Evolutionary conservation across 2,329 filamentous ascomycete species (phyloP), one percentile per base, ranked within the genome.

Genomic region (Clonostachys solani): DNA sequence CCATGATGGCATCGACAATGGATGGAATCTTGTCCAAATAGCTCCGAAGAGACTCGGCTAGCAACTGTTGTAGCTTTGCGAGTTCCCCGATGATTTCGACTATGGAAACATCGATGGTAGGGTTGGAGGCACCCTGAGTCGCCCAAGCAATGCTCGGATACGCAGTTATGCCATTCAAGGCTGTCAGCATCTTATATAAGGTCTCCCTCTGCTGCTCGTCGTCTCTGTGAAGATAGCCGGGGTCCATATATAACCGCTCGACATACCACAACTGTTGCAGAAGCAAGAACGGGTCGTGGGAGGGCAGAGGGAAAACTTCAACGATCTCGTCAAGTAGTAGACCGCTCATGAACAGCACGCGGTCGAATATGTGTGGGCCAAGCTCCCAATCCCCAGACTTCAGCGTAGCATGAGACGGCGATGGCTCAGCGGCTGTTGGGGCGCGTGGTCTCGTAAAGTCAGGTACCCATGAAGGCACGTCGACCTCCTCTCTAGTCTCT

Each of bases 81-180:
- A 43, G 41, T 17, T 13, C 41, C 16, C 12, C 15, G 18, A 43
- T 18, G 16, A 43, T 8, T 12, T 43, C n/a, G 12, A 43, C 41
- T 3, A 43, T 18, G 16, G 41, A 43, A 29, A 43, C 23, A n/a
- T 43, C 41, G 23, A 3, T 8, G 7, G 41, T 18, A 13, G 23
- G 18, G 12, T 7, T 12, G n/a, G 6, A 5, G 5, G 19, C 15
- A 8, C n/a, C 15, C 4, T 8, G 12, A 12, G 41, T 43, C 41
- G 41, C 41, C 41, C 41, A 43, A 13, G 41, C 41, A 33, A 43
- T 43, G 41, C 41, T 43, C n/a, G 41, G 41, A 29, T 43, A 43
- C 12, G 18, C 12, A 13, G 41, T 43, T 12, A 43, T 13, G 17
- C 41, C 41, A 18, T 29, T 13, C 12, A 19, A 43, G 12, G 12